Evolutionary conservation across 345 rosid species (phyloP).

Genomic region (Rhodamnia rubescens): DNA sequence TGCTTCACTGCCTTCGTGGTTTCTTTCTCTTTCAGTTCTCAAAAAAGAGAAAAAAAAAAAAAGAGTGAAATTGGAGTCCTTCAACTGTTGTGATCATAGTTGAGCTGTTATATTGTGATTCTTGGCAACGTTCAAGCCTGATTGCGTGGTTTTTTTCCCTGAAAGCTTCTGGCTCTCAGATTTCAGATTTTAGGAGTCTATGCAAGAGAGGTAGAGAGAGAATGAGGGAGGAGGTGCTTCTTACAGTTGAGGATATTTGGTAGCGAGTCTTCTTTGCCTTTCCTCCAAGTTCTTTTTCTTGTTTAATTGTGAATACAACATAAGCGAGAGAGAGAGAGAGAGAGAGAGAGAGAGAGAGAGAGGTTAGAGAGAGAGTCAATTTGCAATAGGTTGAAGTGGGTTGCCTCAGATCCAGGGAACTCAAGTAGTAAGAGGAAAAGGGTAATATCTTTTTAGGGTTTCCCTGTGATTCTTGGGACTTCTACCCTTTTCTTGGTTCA

Average conservation of each 20-base stretch:
- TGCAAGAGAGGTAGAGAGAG: background rate
- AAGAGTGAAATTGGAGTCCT: background rate
- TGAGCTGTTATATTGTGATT: slow-evolving; percentile 1
- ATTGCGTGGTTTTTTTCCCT: background rate
- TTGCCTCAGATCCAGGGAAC: slow-evolving; percentile 69
- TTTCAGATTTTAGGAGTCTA: slow-evolving; percentile 1
- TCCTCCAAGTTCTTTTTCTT: background rate
- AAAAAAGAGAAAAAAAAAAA: background rate
- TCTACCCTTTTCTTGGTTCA: slow-evolving; percentile 22
- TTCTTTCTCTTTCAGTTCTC: background rate
- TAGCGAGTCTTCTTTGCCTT: slow-evolving; percentile 1
- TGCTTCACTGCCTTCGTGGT: background rate
- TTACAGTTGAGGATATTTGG: slow-evolving; percentile 13
- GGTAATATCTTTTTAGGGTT: slow-evolving; percentile 20
- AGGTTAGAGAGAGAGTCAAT: background rate
- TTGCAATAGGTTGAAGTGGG: slow-evolving; percentile 30
- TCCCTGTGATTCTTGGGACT: slow-evolving; percentile 39
- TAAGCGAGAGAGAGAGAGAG: slow-evolving; percentile 10
- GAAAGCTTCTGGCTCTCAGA: background rate
- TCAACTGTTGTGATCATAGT: slow-evolving; percentile 1
- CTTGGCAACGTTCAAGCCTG: background rate
- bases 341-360: too few species aligned
- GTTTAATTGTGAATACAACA: slow-evolving; percentile 3
- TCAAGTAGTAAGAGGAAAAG: slow-evolving; percentile 18
- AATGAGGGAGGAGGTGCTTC: background rate